phyloP scores from a whole-genome alignment of 192 early-diverging fungal genomes.

The Backusella psychrophila region DNA sequence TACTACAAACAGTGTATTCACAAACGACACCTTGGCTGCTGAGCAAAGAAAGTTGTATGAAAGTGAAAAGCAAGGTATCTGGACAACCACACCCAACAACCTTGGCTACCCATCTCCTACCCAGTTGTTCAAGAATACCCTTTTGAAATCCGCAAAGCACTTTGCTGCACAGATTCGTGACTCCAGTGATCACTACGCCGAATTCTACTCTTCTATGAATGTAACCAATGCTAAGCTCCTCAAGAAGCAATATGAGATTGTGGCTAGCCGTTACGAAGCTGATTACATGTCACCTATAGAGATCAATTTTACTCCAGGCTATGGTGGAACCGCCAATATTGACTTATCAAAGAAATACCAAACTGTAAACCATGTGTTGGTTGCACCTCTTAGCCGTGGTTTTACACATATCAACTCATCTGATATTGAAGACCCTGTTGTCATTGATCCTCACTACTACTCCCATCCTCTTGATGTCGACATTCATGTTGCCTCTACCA shows the following conservation, averaged over 20 bases:
- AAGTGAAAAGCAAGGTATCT: neutral
- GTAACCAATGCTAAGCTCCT: neutral
- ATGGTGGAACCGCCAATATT: neutral
- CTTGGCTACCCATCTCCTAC: neutral
- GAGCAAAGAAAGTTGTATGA: neutral
- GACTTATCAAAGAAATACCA: neutral
- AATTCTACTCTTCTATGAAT: neutral
- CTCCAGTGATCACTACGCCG: neutral
- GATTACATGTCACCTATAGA: neutral
- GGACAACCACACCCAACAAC: neutral
- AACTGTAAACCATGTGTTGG: slow-evolving; percentile 1
- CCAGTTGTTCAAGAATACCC: neutral
- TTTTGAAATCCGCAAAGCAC: neutral
- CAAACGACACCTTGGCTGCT: neutral
- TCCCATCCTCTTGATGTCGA: neutral
- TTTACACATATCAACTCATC: neutral
- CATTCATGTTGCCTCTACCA: neutral
- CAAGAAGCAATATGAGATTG: neutral
- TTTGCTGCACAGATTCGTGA: neutral
- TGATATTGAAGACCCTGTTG: slow-evolving; percentile 2
- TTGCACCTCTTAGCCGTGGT: neutral
- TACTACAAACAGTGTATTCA: neutral
- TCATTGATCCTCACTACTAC: neutral
- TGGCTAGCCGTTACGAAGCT: neutral
- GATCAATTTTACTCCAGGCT: neutral